phyloP scores from a whole-genome alignment of 768 basidiomycete genomes.

The Tylopilus subfusipes region DNA sequence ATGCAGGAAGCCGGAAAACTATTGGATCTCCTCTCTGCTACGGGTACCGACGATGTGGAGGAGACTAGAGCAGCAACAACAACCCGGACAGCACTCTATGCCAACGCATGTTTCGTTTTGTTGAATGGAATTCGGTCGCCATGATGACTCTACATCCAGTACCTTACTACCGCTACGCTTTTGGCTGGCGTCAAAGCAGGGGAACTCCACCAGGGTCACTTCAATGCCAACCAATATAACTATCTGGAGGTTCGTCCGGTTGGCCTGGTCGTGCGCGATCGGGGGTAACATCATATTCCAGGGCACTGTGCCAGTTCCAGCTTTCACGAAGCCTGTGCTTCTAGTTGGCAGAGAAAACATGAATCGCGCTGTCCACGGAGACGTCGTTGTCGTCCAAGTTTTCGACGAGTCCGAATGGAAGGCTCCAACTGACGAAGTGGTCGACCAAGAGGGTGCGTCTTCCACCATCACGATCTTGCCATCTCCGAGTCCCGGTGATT shows the following conservation, averaged over 20 bases:
- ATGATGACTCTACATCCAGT: slow-evolving; percentile 43
- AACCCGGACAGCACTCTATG: slow-evolving; percentile 62
- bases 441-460: slow-evolving; percentile 82
- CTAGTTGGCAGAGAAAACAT: slow-evolving; percentile 88
- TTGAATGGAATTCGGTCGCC: neutral
- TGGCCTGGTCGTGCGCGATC: neutral
- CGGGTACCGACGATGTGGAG: slow-evolving; percentile 59
- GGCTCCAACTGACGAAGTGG: slow-evolving; percentile 85
- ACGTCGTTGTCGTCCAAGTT: slow-evolving; percentile 87
- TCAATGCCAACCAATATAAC: slow-evolving; percentile 93
- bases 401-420: slow-evolving; percentile 90
- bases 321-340: slow-evolving; percentile 73
- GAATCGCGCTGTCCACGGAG: slow-evolving; percentile 94
- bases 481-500: neutral
- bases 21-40: slow-evolving; percentile 76
- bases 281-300: slow-evolving; percentile 26
- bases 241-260: slow-evolving; percentile 71
- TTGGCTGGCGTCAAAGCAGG: slow-evolving; percentile 83
- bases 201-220: slow-evolving; percentile 86
- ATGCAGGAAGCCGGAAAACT: slow-evolving; percentile 62
- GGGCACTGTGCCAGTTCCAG: slow-evolving; percentile 78
- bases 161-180: slow-evolving; percentile 68
- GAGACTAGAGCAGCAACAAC: slow-evolving; percentile 54
- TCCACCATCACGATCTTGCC: neutral
- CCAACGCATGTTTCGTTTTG: slow-evolving; percentile 52